Conservation (phyloP, 192 early-diverging fungal genomes). For the Allomyces macrogynus region DNA sequence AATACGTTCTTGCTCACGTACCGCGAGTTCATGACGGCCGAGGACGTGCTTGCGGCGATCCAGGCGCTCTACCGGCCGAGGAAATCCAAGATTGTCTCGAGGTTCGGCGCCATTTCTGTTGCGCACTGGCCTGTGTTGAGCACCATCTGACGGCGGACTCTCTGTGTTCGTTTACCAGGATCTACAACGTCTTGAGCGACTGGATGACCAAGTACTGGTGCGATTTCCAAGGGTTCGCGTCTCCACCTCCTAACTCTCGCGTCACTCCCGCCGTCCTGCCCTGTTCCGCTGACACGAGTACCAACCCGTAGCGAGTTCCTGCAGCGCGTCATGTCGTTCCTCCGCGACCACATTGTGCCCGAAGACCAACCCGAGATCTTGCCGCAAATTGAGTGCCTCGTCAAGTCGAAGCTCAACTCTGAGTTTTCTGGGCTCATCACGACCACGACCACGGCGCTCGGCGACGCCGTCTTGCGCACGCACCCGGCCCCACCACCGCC, state of each 20-base stretch:
- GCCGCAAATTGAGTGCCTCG: no score
- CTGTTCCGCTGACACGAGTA: no score
- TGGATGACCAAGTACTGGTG: constrained; percentile 35
- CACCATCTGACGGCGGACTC: no score
- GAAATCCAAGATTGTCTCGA: constrained; percentile 1
- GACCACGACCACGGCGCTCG: no score
- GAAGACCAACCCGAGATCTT: not conserved
- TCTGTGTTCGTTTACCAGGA: constrained; percentile 6
- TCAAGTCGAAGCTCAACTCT: no score
- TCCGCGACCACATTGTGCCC: not conserved
- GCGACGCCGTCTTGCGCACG: no score
- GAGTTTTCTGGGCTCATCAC: no score
- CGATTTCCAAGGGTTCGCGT: constrained; percentile 20
- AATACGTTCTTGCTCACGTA: constrained; percentile 31
- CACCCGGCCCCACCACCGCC: no score
- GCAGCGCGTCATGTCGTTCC: not conserved
- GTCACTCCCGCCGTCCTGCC: no score
- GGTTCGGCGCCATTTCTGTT: no score
- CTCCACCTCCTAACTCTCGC: no score
- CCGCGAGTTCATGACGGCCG: constrained; percentile 16
- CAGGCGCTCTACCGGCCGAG: constrained; percentile 10
- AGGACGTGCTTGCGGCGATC: constrained; percentile 19
- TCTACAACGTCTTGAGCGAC: constrained; percentile 25
- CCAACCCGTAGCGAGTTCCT: not conserved
- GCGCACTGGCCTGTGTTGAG: no score